Conservation (phyloP, 306 rosid species). For the Pyrus bretschneideri region DNA sequence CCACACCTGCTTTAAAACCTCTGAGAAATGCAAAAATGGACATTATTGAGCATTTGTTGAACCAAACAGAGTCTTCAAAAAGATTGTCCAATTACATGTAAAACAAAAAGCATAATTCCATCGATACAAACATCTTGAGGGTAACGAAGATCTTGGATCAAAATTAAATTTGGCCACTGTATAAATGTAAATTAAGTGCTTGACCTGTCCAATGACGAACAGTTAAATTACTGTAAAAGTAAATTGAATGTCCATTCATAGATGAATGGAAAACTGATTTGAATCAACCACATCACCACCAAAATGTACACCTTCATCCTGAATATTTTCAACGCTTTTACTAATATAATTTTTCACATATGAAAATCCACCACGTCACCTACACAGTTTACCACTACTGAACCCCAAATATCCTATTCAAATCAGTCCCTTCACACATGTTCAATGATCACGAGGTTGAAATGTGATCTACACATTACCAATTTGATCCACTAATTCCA, state of each 20-base stretch:
- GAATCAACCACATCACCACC: not conserved
- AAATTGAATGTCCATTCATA: not conserved
- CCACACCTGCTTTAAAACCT: slow-evolving; percentile 93
- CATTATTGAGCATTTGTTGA: slow-evolving; percentile 16
- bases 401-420: not conserved
- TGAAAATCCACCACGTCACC: not conserved
- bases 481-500: not conserved
- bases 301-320: not conserved
- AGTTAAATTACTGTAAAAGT: not conserved
- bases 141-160: not conserved
- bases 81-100: slow-evolving; percentile 16
- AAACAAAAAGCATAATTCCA: not conserved
- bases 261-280: not conserved
- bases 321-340: not conserved
- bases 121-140: not conserved
- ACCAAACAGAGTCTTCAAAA: slow-evolving; percentile 15
- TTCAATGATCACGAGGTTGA: not conserved
- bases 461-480: too few relatives aligned
- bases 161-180: not conserved
- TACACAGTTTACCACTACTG: not conserved
- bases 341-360: not conserved
- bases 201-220: not conserved
- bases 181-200: not conserved
- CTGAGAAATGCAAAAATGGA: slow-evolving; percentile 46
- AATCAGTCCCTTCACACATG: not conserved